Conservation (phyloP, 352 stramenopile genomes). For the Phytophthora pisi region DNA sequence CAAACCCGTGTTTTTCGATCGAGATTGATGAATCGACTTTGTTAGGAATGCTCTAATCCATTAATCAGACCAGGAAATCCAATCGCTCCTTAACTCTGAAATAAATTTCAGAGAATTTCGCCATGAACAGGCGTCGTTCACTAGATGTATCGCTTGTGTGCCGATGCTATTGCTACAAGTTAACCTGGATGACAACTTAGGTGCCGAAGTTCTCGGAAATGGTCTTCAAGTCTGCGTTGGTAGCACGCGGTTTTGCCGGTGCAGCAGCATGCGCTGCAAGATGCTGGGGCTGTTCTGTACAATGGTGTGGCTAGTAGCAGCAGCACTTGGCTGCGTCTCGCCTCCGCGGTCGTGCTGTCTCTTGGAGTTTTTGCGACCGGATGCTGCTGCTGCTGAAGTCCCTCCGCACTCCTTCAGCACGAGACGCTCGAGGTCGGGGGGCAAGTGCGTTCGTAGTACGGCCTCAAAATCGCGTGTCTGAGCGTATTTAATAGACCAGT, state of each 20-base stretch:
- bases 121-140: neutral
- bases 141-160: neutral
- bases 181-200: neutral
- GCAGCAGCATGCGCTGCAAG: constrained; percentile 62
- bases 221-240: constrained; percentile 17
- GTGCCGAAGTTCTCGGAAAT: neutral
- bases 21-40: no score
- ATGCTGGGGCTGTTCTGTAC: constrained; percentile 45
- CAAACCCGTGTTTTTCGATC: no score
- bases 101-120: no score
- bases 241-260: constrained; percentile 59
- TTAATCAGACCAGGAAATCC: no score
- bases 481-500: neutral
- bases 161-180: neutral
- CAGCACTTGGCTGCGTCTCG: neutral
- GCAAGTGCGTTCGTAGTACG: constrained; percentile 8
- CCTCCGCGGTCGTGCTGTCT: neutral
- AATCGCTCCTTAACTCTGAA: no score
- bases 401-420: constrained; percentile 12
- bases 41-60: no score
- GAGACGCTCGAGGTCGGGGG: constrained; percentile 1
- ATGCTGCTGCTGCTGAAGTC: neutral
- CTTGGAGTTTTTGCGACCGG: neutral
- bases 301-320: constrained; percentile 2
- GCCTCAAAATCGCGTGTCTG: constrained; percentile 15